Conservation (phyloP, 1,139 yeast species). For the Yamadazyma triangularis region DNA sequence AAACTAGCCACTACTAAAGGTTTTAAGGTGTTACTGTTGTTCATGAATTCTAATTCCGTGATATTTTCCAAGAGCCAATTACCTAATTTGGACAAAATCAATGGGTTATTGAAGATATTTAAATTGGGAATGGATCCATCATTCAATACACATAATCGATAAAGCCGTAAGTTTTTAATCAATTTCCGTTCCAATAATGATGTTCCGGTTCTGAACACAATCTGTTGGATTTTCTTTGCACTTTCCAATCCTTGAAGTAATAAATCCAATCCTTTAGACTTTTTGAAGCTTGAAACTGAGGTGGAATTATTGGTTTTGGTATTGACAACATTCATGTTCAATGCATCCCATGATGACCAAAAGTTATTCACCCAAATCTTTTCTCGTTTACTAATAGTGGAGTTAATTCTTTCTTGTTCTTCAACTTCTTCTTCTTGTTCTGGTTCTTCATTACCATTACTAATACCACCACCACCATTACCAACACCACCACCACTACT, state of each 20-base stretch:
- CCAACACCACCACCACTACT: too few relatives aligned
- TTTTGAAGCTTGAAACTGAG: constrained; percentile 17
- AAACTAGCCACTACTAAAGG: constrained; percentile 89
- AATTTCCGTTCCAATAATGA: constrained; percentile 79
- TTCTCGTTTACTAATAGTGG: constrained; percentile 50
- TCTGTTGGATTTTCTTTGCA: constrained; percentile 78
- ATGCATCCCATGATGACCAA: constrained; percentile 95
- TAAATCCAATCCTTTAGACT: constrained; percentile 49
- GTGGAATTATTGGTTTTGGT: constrained; percentile 9
- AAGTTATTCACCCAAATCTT: constrained; percentile 82
- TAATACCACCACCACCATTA: background rate
- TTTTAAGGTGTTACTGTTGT: constrained; percentile 42
- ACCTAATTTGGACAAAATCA: constrained; percentile 79
- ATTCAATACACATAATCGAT: constrained; percentile 80
- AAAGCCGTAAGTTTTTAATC: constrained; percentile 74
- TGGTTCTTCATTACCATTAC: constrained; percentile 3
- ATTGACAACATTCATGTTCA: constrained; percentile 39
- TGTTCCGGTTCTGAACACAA: constrained; percentile 86
- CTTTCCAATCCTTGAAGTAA: constrained; percentile 68
- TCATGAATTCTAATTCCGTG: constrained; percentile 63
- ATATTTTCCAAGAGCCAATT: constrained; percentile 89
- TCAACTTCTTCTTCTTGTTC: constrained; percentile 12
- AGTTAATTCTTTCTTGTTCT: constrained; percentile 28
- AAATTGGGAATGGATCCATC: constrained; percentile 80
- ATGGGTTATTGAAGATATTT: constrained; percentile 74